Percentiles rank a stretch among this genome's conserved stretches.
Evolutionary conservation across 1,139 yeast species (phyloP).

Genomic region (Suhomyces atakaporum): DNA sequence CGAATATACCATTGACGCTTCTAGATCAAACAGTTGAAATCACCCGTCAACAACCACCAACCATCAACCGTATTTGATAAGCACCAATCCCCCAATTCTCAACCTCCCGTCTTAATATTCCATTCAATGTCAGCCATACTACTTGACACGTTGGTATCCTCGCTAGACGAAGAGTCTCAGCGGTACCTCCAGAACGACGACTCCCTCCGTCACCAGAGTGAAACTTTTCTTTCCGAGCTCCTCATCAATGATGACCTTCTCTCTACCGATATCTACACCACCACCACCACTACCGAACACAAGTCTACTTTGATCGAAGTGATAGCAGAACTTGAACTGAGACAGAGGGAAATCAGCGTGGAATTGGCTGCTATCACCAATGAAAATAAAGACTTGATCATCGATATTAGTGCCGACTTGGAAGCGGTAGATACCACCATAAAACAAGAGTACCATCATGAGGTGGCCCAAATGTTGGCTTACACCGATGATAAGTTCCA

Average conservation of each 20-base stretch:
- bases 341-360: slow-evolving; percentile 31
- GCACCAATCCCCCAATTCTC: no score
- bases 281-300: slow-evolving; percentile 19
- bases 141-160: slow-evolving; percentile 22
- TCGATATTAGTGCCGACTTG: slow-evolving; percentile 39
- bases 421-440: slow-evolving; percentile 27
- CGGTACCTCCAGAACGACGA: slow-evolving; percentile 16
- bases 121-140: slow-evolving; percentile 23
- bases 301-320: slow-evolving; percentile 43
- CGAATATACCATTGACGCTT: no score
- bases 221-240: slow-evolving; percentile 25
- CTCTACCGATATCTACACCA: slow-evolving; percentile 44
- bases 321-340: slow-evolving; percentile 47
- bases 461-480: slow-evolving; percentile 24
- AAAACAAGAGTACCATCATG: slow-evolving; percentile 23
- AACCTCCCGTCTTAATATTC: no score
- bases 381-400: slow-evolving; percentile 41
- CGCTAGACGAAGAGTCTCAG: slow-evolving; percentile 19
- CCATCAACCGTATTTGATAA: no score
- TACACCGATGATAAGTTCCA: slow-evolving; percentile 14
- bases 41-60: no score
- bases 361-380: slow-evolving; percentile 39
- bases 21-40: no score
- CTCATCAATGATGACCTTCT: slow-evolving; percentile 44
- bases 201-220: slow-evolving; percentile 15